Evolutionary conservation across 495 filamentous ascomycete species (phyloP).

Genomic region (Neurospora hispaniola): DNA sequence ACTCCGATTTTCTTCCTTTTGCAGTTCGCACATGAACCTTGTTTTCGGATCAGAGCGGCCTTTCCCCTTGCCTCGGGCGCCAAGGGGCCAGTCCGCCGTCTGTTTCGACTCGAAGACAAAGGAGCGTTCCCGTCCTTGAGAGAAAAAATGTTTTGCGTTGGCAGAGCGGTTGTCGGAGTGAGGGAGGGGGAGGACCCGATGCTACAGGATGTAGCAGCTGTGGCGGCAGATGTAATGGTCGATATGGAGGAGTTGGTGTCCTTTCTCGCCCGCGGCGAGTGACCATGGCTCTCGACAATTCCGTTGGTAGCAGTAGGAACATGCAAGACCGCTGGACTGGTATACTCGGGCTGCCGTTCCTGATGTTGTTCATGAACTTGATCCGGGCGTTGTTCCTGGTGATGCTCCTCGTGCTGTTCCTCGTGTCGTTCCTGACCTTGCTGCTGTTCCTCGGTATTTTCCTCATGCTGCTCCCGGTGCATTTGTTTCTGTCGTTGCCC

Average conservation of each 20-base stretch:
- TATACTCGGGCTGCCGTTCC: constrained; percentile 5
- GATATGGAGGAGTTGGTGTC: constrained; percentile 38
- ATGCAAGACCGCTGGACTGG: constrained; percentile 12
- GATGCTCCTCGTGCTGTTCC: constrained; percentile 8
- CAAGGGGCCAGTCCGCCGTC: constrained; percentile 37
- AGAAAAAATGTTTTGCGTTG: constrained; percentile 36
- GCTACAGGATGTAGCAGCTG: constrained; percentile 32
- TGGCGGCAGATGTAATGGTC: constrained; percentile 28
- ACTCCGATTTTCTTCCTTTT: constrained; percentile 39
- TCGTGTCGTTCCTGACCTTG: neutral
- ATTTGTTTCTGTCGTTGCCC: neutral
- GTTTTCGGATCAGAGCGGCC: constrained; percentile 38
- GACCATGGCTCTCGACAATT: constrained; percentile 21
- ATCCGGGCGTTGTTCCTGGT: constrained; percentile 19
- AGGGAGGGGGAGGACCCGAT: constrained; percentile 27
- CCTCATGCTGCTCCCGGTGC: neutral
- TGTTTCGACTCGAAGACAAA: constrained; percentile 32
- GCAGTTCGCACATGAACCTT: constrained; percentile 39
- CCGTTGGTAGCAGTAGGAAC: constrained; percentile 17
- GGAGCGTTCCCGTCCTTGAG: constrained; percentile 38
- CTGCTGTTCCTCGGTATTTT: neutral
- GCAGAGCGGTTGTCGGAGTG: constrained; percentile 2
- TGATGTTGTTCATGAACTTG: constrained; percentile 9
- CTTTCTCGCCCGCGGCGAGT: constrained; percentile 33
- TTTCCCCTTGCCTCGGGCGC: constrained; percentile 35